These are phyloP conservation scores for Phialemonium atrogriseum DNA, from an alignment of 2,329 filamentous ascomycete species.

Conservation along the genomic window DNA sequence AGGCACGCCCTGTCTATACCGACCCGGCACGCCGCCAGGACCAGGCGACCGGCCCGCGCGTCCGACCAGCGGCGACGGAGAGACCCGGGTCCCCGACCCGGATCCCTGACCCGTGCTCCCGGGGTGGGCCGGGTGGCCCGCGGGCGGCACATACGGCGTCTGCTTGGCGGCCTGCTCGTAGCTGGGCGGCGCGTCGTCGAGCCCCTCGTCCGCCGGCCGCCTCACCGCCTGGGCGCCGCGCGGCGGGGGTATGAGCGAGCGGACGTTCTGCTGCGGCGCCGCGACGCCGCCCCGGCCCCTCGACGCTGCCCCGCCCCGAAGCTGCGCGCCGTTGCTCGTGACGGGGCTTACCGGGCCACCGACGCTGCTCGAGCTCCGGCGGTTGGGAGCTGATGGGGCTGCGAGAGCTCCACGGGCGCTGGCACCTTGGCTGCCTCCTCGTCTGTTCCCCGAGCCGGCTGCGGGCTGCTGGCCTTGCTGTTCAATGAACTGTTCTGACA, in stretches of 20 bases:
- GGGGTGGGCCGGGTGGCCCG: slow-evolving; percentile 41
- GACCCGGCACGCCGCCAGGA: slow-evolving; percentile 10
- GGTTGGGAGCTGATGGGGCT: slow-evolving; percentile 12
- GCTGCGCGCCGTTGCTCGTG: slow-evolving; percentile 7
- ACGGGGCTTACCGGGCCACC: slow-evolving; percentile 4
- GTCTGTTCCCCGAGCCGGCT: slow-evolving; percentile 8
- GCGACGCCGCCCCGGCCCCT: slow-evolving; percentile 1
- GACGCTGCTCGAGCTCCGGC: slow-evolving; percentile 10
- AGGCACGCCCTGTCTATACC: slow-evolving; percentile 17
- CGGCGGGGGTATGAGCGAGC: slow-evolving; percentile 37
- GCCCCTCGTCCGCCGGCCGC: slow-evolving; percentile 27
- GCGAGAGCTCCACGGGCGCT: slow-evolving; percentile 4
- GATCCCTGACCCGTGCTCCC: slow-evolving; percentile 24
- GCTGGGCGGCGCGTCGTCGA: slow-evolving; percentile 46
- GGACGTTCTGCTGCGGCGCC: slow-evolving; percentile 26
- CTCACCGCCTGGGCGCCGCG: slow-evolving; percentile 25
- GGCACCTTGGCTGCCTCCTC: not conserved
- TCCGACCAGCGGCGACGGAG: slow-evolving; percentile 12
- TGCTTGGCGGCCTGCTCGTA: slow-evolving; percentile 50
- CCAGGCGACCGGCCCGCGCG: slow-evolving; percentile 2
- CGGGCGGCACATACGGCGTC: slow-evolving; percentile 41
- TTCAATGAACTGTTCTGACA: slow-evolving; percentile 64
- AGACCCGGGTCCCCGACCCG: not conserved
- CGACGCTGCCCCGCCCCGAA: slow-evolving; percentile 7
- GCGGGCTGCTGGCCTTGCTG: slow-evolving; percentile 38